Evolutionary conservation across 2,329 filamentous ascomycete genomes (phyloP).

Genomic region (Neofusicoccum sp.): DNA sequence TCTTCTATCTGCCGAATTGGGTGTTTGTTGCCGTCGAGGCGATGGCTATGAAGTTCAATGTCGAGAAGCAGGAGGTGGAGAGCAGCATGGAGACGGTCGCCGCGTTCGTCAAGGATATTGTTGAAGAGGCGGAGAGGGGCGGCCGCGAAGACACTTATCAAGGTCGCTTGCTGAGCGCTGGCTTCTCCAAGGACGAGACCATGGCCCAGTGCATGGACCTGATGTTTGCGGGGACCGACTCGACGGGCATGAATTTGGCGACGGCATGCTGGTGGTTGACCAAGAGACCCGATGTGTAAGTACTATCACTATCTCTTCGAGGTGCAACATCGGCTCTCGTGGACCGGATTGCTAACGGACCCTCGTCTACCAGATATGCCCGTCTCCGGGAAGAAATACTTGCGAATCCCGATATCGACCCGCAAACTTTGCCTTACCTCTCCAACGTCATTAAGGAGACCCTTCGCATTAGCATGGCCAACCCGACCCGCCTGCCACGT

Average conservation of each 20-base stretch:
- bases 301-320: not conserved
- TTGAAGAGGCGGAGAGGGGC: slow-evolving; percentile 30
- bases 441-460: slow-evolving; percentile 37
- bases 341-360: not conserved
- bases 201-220: slow-evolving; percentile 58
- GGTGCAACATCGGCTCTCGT: too few species aligned
- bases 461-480: slow-evolving; percentile 35
- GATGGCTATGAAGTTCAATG: slow-evolving; percentile 37
- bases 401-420: slow-evolving; percentile 25
- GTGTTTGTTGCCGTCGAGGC: slow-evolving; percentile 46
- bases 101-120: slow-evolving; percentile 45
- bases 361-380: slow-evolving; percentile 32
- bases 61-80: slow-evolving; percentile 35
- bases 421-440: slow-evolving; percentile 34
- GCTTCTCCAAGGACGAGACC: slow-evolving; percentile 48
- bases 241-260: slow-evolving; percentile 55
- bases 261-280: slow-evolving; percentile 52
- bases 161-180: slow-evolving; percentile 49
- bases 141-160: slow-evolving; percentile 50
- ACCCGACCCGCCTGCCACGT: slow-evolving; percentile 30
- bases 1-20: slow-evolving; percentile 55
- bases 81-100: slow-evolving; percentile 46
- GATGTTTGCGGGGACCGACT: slow-evolving; percentile 36
- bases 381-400: slow-evolving; percentile 40
- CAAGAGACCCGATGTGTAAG: slow-evolving; percentile 46